Evolutionary conservation across 2,329 filamentous ascomycete genomes (phyloP), one percentile per base, ranked within the genome.

Genomic region (Fusarium illudens): DNA sequence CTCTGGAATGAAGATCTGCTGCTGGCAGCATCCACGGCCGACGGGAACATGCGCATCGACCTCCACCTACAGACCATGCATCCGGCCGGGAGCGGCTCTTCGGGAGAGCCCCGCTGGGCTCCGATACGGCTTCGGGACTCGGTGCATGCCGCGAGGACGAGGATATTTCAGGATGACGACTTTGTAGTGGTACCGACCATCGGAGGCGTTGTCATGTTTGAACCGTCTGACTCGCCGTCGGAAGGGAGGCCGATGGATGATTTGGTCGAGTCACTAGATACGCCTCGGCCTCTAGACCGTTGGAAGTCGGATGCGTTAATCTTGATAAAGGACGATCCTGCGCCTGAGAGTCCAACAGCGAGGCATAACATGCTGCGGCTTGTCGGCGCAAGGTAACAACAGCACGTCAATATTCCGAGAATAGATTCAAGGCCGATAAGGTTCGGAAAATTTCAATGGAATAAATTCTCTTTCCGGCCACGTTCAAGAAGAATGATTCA

Each of bases 151-250:
- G 11, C 7, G 11, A 36, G n/a, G 9, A 54, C 15, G 4, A 51
- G 48, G 44, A 36, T 65, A 11, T 67, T 71, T 6, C 64, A 68
- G 32, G 68, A 73, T 6, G 64, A 73, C 17, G 57, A 62, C 20
- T 59, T 59, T 44, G 22, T 73, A 6, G 17, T 73, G 34, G 48
- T 67, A 6, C 60, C 68, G 6, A 65, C 58, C 2, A 8, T 32
- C 1, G 37, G 51, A 11, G 68, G 68, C 4, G 19, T 73, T 4
- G 49, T 39, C 25, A 15, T 72, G 4, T 58, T 58, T 10, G 36
- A 55, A n/a, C 63, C 59, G 3, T 32, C 46, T 11, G 20, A 30
- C 30, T 34, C 32, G n/a, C 34, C 15, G 2, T 30, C 52, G 7
- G 3, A 20, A 15, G 36, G 6, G 4, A 32, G 29, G 15, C n/a